Conservation (phyloP, 305 asterid species). For the Stenogyne calaminthoides region DNA sequence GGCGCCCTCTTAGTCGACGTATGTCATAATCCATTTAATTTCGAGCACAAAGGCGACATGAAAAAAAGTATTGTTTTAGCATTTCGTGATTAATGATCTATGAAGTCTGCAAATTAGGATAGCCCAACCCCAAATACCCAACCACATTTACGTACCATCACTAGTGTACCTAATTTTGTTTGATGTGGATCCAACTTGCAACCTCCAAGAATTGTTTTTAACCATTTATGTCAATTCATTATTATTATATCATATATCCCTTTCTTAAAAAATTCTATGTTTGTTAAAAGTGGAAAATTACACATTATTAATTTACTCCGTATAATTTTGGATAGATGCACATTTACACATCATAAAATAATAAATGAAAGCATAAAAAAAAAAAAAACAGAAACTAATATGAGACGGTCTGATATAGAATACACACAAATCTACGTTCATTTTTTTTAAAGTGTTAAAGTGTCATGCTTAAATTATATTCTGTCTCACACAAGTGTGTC, state of each 20-base stretch:
- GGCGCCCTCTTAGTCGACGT: neutral
- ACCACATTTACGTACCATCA: slow-evolving; percentile 25
- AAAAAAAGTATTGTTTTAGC: neutral
- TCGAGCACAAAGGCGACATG: slow-evolving; percentile 31
- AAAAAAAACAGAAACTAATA: too few species aligned
- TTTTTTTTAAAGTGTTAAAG: too few species aligned
- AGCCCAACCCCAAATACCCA: slow-evolving; percentile 1
- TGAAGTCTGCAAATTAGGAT: slow-evolving; percentile 45
- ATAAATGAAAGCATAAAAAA: too few species aligned
- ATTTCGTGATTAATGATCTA: slow-evolving; percentile 6
- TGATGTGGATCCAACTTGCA: slow-evolving; percentile 52
- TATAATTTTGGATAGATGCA: too few species aligned
- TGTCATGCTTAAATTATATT: too few species aligned
- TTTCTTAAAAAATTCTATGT: neutral
- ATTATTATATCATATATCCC: neutral
- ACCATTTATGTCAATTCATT: neutral
- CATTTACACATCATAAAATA: too few species aligned
- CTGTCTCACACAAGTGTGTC: too few species aligned
- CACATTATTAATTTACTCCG: too few species aligned
- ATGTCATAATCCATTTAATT: slow-evolving; percentile 37
- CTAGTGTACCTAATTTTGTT: slow-evolving; percentile 38
- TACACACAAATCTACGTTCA: too few species aligned
- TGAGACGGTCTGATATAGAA: too few species aligned
- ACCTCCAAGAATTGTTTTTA: neutral
- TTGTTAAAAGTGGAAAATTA: too few species aligned